phyloP scores from a whole-genome alignment of 2,329 filamentous ascomycete genomes.

The Emydomyces testavorans region DNA sequence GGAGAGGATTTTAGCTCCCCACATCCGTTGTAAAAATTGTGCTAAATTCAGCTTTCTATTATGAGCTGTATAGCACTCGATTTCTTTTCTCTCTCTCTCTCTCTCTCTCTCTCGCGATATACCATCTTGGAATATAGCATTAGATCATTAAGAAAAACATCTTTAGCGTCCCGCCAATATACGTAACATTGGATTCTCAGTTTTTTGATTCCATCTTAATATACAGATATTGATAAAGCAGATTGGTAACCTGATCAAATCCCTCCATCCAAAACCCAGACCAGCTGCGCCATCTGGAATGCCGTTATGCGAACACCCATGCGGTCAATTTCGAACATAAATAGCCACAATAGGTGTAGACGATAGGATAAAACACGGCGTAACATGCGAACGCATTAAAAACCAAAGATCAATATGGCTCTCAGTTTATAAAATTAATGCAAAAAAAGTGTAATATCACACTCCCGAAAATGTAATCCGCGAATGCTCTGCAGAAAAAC shows the following conservation, averaged over 20 bases:
- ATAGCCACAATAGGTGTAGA: too few species aligned
- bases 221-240: background rate
- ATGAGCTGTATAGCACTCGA: too few species aligned
- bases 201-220: slow-evolving; percentile 1
- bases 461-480: slow-evolving; percentile 90
- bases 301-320: background rate
- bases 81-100: too few species aligned
- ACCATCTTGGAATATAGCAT: too few species aligned
- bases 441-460: slow-evolving; percentile 97
- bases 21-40: background rate
- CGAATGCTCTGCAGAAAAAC: slow-evolving; percentile 63
- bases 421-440: slow-evolving; percentile 97
- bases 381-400: slow-evolving; percentile 8
- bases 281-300: background rate
- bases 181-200: too few species aligned
- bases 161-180: too few species aligned
- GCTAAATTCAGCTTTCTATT: background rate
- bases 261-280: background rate
- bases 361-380: background rate
- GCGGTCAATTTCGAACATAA: too few species aligned
- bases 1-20: slow-evolving; percentile 21
- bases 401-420: slow-evolving; percentile 1
- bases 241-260: background rate
- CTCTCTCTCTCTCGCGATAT: too few species aligned
- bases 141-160: too few species aligned